Conservation (phyloP, 495 filamentous ascomycete genomes). For the Penicilliopsis zonata region DNA sequence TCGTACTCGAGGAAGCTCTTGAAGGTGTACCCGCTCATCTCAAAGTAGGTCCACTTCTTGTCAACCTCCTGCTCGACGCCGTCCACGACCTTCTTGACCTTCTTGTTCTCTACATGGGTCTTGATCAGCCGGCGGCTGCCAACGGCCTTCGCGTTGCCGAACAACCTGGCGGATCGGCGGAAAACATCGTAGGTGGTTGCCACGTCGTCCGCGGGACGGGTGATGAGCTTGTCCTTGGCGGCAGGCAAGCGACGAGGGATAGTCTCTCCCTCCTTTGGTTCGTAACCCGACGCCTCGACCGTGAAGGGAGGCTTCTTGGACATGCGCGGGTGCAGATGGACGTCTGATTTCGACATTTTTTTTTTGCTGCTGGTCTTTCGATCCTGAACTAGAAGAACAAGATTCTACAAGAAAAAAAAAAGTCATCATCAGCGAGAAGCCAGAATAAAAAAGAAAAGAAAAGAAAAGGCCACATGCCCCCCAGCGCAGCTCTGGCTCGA, state of each 20-base stretch:
- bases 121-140: conserved; percentile 71
- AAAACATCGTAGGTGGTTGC: conserved; percentile 83
- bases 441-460: no score
- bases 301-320: conserved; percentile 52
- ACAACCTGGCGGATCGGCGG: conserved; percentile 62
- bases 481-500: conserved; percentile 4
- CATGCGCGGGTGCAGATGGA: conserved; percentile 52
- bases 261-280: conserved; percentile 75
- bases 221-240: conserved; percentile 58
- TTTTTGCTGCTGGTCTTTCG: conserved; percentile 8
- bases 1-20: conserved; percentile 85
- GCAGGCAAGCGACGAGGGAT: conserved; percentile 69
- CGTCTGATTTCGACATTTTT: conserved; percentile 37
- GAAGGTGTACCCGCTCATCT: conserved; percentile 80
- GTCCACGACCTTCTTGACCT: conserved; percentile 92
- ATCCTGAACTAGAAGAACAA: no score
- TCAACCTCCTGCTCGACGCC: conserved; percentile 80
- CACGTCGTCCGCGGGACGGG: conserved; percentile 56
- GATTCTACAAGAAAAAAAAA: not conserved
- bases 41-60: conserved; percentile 95
- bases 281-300: conserved; percentile 62
- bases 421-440: no score
- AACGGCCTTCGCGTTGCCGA: conserved; percentile 79
- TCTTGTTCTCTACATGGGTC: conserved; percentile 86
- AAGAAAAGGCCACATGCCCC: no score